Evolutionary conservation across 352 stramenopile genomes (phyloP).

Genomic region (Phytophthora multivora): DNA sequence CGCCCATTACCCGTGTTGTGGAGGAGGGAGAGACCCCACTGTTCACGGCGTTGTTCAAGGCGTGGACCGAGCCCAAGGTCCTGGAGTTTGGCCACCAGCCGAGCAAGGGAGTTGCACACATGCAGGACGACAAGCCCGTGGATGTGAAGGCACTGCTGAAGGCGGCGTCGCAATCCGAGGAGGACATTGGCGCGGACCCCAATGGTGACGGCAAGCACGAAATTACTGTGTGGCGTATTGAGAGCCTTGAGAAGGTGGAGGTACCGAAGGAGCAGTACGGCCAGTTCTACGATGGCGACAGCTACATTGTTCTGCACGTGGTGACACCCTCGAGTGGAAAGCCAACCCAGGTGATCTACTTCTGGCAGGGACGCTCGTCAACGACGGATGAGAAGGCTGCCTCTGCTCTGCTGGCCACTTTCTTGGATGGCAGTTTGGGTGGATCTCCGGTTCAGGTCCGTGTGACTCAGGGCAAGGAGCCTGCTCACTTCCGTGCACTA

Average conservation of each 20-base stretch:
- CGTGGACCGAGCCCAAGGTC: conserved; percentile 71
- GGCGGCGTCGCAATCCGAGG: conserved; percentile 49
- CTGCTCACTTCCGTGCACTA: conserved; percentile 86
- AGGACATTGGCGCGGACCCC: conserved; percentile 72
- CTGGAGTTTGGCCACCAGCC: conserved; percentile 70
- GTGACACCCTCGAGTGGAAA: conserved; percentile 69
- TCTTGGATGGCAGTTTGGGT: conserved; percentile 87
- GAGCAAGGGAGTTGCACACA: conserved; percentile 48
- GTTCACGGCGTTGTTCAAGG: conserved; percentile 88
- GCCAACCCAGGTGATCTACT: conserved; percentile 90
- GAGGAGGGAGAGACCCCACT: conserved; percentile 82
- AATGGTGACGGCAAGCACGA: conserved; percentile 76
- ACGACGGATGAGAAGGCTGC: conserved; percentile 89
- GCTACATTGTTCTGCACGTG: conserved; percentile 94
- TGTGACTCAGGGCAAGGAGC: conserved; percentile 88
- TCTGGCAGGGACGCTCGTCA: conserved; percentile 90
- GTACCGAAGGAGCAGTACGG: conserved; percentile 83
- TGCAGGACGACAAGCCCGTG: conserved; percentile 50
- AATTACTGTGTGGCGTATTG: conserved; percentile 91
- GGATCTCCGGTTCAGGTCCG: conserved; percentile 86
- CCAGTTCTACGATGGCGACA: conserved; percentile 95
- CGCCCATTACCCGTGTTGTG: conserved; percentile 83
- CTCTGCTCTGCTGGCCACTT: conserved; percentile 62
- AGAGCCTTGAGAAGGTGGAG: conserved; percentile 90
- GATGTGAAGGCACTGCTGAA: conserved; percentile 68